Evolutionary conservation across 768 basidiomycete species (phyloP).

Genomic region (Lentinula raphanica): DNA sequence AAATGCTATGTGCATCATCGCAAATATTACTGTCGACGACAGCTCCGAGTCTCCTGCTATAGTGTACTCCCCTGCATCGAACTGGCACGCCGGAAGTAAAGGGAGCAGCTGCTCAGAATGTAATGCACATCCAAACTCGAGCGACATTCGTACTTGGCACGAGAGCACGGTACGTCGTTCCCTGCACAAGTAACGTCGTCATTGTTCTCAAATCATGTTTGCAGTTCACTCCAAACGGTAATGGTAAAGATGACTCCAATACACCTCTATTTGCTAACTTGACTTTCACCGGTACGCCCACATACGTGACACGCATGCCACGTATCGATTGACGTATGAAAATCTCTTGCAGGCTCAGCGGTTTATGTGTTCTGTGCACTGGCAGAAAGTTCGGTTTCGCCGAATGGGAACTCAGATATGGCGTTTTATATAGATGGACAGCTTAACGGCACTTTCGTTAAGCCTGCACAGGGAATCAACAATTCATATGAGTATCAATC

Average conservation of each 20-base stretch:
- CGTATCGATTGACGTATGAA: neutral
- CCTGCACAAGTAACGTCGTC: slow-evolving; percentile 9
- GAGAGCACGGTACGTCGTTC: slow-evolving; percentile 10
- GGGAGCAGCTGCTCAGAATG: slow-evolving; percentile 15
- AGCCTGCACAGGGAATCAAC: slow-evolving; percentile 11
- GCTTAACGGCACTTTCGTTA: slow-evolving; percentile 16
- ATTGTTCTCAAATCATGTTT: neutral
- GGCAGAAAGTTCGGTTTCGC: slow-evolving; percentile 17
- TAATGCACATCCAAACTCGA: slow-evolving; percentile 14
- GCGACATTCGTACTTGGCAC: slow-evolving; percentile 19
- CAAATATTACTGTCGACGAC: slow-evolving; percentile 27
- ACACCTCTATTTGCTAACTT: slow-evolving; percentile 22
- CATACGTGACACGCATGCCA: neutral
- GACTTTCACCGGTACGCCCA: slow-evolving; percentile 29
- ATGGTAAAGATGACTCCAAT: slow-evolving; percentile 11
- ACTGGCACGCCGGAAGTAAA: too few relatives aligned
- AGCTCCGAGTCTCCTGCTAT: slow-evolving; percentile 15
- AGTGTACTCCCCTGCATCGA: slow-evolving; percentile 16
- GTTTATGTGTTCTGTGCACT: slow-evolving; percentile 39
- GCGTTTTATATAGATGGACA: slow-evolving; percentile 29
- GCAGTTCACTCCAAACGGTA: slow-evolving; percentile 11
- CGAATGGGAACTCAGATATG: slow-evolving; percentile 26
- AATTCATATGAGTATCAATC: slow-evolving; percentile 26
- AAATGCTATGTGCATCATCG: neutral
- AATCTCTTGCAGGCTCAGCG: slow-evolving; percentile 15